Percentiles rank a stretch among this genome's conserved stretches.
These are phyloP conservation scores for Andrographis paniculata DNA, from an alignment of 305 asterid genomes.

Conservation along the genomic window DNA sequence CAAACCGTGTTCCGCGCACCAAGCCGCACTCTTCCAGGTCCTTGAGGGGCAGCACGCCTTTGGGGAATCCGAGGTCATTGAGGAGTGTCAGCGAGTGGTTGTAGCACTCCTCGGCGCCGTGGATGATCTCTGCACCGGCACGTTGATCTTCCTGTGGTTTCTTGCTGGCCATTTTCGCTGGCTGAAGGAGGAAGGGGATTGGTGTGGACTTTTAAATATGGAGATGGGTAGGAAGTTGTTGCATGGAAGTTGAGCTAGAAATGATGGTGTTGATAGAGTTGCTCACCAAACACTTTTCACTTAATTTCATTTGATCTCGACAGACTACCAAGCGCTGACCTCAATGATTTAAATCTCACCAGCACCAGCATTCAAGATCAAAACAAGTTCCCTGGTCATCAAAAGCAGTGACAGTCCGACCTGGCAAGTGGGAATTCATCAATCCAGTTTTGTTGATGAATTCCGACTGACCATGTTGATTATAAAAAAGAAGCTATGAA, in stretches of 20 bases:
- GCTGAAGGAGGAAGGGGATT: background rate
- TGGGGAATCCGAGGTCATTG: conserved; percentile 71
- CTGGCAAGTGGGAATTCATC: too few relatives aligned
- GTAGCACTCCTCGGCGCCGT: conserved; percentile 56
- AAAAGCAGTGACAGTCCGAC: too few relatives aligned
- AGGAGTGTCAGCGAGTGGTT: conserved; percentile 49
- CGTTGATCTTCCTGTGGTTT: background rate
- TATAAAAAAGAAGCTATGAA: too few relatives aligned
- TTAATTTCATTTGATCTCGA: too few relatives aligned
- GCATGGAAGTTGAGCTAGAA: conserved; percentile 34
- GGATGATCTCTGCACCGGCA: conserved; percentile 42
- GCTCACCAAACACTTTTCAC: conserved; percentile 32
- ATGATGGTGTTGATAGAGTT: conserved; percentile 16
- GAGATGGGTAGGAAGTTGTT: conserved; percentile 19
- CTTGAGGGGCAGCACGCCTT: conserved; percentile 72
- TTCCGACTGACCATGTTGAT: too few relatives aligned
- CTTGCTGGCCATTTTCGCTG: conserved; percentile 26
- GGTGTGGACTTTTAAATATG: conserved; percentile 19
- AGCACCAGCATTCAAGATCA: too few relatives aligned
- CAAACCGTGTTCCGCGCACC: conserved; percentile 69
- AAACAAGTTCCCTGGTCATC: too few relatives aligned
- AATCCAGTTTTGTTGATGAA: too few relatives aligned
- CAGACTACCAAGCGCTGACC: too few relatives aligned
- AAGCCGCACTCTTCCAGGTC: conserved; percentile 86
- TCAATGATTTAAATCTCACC: too few relatives aligned